Evolutionary conservation across 768 basidiomycete species (phyloP).

Genomic region (Boletales sp.): DNA sequence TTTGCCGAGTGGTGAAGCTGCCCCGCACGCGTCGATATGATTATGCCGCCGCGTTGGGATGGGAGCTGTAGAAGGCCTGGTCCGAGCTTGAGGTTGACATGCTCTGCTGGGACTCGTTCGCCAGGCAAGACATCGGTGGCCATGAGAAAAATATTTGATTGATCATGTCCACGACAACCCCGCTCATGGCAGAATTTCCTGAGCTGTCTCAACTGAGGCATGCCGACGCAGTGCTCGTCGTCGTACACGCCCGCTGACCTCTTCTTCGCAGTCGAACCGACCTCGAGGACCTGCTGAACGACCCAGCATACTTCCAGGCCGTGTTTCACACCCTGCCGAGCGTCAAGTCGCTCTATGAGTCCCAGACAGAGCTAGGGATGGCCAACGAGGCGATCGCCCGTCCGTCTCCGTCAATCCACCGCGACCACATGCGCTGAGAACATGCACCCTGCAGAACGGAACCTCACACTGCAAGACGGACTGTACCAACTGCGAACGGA

Average conservation of each 20-base stretch:
- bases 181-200: conserved; percentile 62
- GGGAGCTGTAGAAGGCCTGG: conserved; percentile 68
- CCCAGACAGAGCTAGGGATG: conserved; percentile 72
- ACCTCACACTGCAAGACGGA: conserved; percentile 69
- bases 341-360: conserved; percentile 71
- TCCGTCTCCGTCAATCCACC: conserved; percentile 37
- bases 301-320: conserved; percentile 84
- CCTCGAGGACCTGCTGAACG: conserved; percentile 82
- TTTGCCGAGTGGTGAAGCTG: conserved; percentile 66
- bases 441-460: conserved; percentile 51
- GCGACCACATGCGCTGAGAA: conserved; percentile 3
- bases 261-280: conserved; percentile 64
- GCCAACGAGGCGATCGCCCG: conserved; percentile 88
- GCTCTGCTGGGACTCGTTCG: conserved; percentile 67
- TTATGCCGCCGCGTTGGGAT: conserved; percentile 21
- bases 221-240: conserved; percentile 22
- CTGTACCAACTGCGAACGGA: conserved; percentile 75
- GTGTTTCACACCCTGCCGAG: conserved; percentile 74
- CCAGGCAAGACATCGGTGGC: conserved; percentile 71
- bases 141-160: conserved; percentile 42
- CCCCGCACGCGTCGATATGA: conserved; percentile 67
- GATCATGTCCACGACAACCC: conserved; percentile 18
- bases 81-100: conserved; percentile 81
- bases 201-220: conserved; percentile 73
- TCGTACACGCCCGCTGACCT: conserved; percentile 7